Evolutionary conservation across 768 basidiomycete genomes (phyloP), one percentile per base, ranked within the genome.

Genomic region (Termitomyces sp.): DNA sequence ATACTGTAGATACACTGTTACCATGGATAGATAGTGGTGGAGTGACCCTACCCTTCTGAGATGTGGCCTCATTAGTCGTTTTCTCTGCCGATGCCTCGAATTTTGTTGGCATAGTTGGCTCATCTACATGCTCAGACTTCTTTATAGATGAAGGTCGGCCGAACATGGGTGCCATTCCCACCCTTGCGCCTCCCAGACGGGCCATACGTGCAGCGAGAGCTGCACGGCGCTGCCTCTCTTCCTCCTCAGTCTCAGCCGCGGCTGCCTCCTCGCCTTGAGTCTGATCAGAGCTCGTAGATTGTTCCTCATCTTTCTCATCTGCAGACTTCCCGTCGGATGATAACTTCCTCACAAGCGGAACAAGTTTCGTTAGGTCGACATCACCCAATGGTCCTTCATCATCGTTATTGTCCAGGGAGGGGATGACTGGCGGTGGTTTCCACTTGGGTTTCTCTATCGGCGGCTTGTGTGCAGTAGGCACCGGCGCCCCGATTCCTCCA

Each of bases 141-240:
- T 70, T 73, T 28, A 70, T 69, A 47, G 71, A 68, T 21, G 74
- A 70, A 53, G 73, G 72, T 58, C 76, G 76, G 14, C 81, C 85
- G 70, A 91, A 85, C 57, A 86, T 73, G 49, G 89, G 86, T 1
- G 76, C 82, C 87, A 96, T 89, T 4, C 90, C 91, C 23, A 93
- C 75, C 54, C 86, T 76, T 14, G 91, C 83, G 48, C 93, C 95
- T 30, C 95, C 95, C 17, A 98, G 78, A 58, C 88, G 87, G 42
- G 93, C 94, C 92, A 98, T 93, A 46, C 94, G 81, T 23, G 93
- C 93, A 33, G 94, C 92, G 65, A 98, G 86, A 11, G 90, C 86
- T 5, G 92, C 89, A 43, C 94, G 82, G 46, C 88, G 81, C 65
- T 90, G 86, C 53, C 86, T 76, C 63, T 90, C 88, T 61, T 89